phyloP scores from a whole-genome alignment of 345 rosid species.

The Brassica juncea region DNA sequence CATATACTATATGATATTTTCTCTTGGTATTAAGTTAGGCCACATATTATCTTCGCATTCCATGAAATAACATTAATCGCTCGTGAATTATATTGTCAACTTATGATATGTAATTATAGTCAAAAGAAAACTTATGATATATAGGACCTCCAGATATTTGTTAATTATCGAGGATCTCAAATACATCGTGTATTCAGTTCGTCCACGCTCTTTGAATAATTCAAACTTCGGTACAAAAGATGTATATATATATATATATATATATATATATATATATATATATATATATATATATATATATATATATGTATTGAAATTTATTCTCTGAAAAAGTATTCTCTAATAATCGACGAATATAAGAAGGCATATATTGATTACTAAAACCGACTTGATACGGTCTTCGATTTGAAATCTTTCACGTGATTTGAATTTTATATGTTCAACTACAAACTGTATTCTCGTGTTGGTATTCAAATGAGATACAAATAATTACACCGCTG shows the following conservation, averaged over 20 bases:
- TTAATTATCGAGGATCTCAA: background rate
- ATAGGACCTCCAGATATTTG: background rate
- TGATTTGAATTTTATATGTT: constrained; percentile 16
- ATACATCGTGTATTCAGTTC: background rate
- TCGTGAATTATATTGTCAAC: background rate
- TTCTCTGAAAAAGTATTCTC: background rate
- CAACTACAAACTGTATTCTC: background rate
- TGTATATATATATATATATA: background rate
- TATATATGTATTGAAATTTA: background rate
- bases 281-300: too few species aligned
- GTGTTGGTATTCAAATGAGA: constrained; percentile 1
- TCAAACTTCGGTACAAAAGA: background rate
- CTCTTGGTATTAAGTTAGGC: background rate
- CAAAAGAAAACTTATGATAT: background rate
- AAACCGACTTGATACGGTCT: constrained; percentile 9
- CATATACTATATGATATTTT: background rate
- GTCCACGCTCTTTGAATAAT: constrained; percentile 5
- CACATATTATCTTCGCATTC: background rate
- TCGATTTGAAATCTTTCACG: constrained; percentile 30
- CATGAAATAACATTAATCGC: background rate
- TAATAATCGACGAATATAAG: constrained; percentile 1
- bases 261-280: too few species aligned
- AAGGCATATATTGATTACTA: constrained; percentile 8
- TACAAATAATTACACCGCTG: background rate
- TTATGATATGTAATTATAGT: background rate